Percentiles rank a stretch among this genome's conserved stretches.
Conservation (phyloP, 1,139 yeast genomes). For the Blastobotrys petasosporus region DNA sequence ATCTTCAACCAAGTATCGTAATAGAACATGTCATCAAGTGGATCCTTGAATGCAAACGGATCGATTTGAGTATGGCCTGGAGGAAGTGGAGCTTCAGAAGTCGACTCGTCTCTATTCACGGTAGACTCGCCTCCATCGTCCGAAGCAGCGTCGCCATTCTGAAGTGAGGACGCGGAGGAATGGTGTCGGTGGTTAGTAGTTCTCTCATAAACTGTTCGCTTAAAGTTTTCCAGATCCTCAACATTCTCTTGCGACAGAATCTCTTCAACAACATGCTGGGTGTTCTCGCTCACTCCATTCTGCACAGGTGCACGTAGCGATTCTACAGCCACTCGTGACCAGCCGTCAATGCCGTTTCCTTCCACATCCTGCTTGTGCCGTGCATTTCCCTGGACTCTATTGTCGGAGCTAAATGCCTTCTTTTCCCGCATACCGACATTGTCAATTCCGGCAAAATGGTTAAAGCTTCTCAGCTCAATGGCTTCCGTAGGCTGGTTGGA, state of each 20-base stretch:
- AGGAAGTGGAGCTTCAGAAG: background rate
- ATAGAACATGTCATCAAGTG: slow-evolving; percentile 67
- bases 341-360: slow-evolving; percentile 63
- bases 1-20: slow-evolving; percentile 84
- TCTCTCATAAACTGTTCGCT: slow-evolving; percentile 19
- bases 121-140: slow-evolving; percentile 4
- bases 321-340: slow-evolving; percentile 24
- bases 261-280: slow-evolving; percentile 10
- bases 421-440: slow-evolving; percentile 79
- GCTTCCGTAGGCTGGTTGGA: slow-evolving; percentile 14
- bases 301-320: slow-evolving; percentile 2
- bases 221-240: slow-evolving; percentile 17
- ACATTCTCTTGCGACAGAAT: slow-evolving; percentile 13
- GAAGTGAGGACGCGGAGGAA: slow-evolving; percentile 4
- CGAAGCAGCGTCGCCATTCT: slow-evolving; percentile 9
- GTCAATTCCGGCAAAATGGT: slow-evolving; percentile 82
- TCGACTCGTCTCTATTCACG: background rate
- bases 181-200: slow-evolving; percentile 3
- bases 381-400: slow-evolving; percentile 64
- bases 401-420: slow-evolving; percentile 73
- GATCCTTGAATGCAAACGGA: slow-evolving; percentile 86
- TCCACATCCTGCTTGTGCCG: slow-evolving; percentile 65
- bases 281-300: background rate
- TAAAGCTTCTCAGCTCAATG: slow-evolving; percentile 45
- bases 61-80: slow-evolving; percentile 42